Conservation (phyloP, 345 rosid genomes). For the Rubroshorea leprosula region DNA sequence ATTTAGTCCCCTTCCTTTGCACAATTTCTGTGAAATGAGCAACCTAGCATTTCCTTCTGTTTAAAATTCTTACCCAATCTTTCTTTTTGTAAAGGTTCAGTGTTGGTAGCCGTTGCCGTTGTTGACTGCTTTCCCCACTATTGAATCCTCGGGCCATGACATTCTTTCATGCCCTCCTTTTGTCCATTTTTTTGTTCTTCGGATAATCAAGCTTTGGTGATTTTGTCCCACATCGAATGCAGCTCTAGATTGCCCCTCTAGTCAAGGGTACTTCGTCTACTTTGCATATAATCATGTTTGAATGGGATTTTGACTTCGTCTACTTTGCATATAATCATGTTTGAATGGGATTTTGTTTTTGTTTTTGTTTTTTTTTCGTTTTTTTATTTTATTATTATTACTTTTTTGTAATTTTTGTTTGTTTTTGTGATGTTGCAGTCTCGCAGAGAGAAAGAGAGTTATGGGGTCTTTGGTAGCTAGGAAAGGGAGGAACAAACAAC, state of each 20-base stretch:
- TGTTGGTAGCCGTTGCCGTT: neutral
- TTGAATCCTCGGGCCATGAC: neutral
- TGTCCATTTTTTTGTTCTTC: neutral
- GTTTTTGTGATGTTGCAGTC: neutral
- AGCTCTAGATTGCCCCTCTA: neutral
- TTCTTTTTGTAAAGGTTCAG: neutral
- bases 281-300: neutral
- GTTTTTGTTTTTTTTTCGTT: no score
- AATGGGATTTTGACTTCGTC: neutral
- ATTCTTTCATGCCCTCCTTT: neutral
- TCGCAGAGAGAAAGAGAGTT: conserved; percentile 8
- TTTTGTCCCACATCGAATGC: conserved; percentile 10
- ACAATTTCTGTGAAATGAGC: neutral
- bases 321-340: neutral
- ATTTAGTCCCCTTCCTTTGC: neutral
- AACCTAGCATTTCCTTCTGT: neutral
- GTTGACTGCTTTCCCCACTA: neutral
- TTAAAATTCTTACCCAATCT: neutral
- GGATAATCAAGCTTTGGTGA: neutral
- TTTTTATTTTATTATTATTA: no score
- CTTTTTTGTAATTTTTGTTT: neutral
- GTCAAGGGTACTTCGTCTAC: neutral
- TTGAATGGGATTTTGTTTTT: neutral
- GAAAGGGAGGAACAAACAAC: conserved; percentile 43
- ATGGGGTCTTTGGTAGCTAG: conserved; percentile 33